Percentiles rank a stretch among this genome's conserved stretches.
Conservation (phyloP, 2,329 filamentous ascomycete genomes). For the Penicillium sp. region DNA sequence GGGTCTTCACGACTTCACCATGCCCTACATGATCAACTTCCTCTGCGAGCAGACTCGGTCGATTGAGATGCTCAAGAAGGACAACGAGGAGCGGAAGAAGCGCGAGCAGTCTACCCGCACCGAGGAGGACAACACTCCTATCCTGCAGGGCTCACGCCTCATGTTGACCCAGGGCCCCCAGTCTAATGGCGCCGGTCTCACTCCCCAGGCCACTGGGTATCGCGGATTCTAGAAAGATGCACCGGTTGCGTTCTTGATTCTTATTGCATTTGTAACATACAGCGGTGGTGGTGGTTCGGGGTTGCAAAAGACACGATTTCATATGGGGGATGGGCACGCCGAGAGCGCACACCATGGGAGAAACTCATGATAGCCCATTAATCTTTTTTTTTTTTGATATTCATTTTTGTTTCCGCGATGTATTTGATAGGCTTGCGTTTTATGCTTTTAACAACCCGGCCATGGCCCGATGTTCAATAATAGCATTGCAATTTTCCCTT, state of each 20-base stretch:
- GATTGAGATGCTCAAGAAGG: constrained; percentile 80
- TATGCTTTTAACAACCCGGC: constrained; percentile 9
- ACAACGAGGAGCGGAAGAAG: constrained; percentile 89
- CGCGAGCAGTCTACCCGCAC: constrained; percentile 72
- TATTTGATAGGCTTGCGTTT: constrained; percentile 24
- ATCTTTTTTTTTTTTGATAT: constrained; percentile 19
- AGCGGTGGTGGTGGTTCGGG: constrained; percentile 31
- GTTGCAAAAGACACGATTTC: constrained; percentile 28
- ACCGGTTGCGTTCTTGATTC: constrained; percentile 17
- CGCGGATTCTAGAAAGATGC: constrained; percentile 49
- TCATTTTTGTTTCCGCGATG: constrained; percentile 20
- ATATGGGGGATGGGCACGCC: constrained; percentile 8
- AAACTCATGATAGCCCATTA: constrained; percentile 22
- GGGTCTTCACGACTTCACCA: constrained; percentile 92
- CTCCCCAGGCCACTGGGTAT: constrained; percentile 82
- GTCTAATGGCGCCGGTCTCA: constrained; percentile 71
- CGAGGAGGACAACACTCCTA: constrained; percentile 90
- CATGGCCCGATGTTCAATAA: constrained; percentile 13
- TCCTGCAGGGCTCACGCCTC: constrained; percentile 80
- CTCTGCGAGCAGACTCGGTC: constrained; percentile 86
- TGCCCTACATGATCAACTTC: constrained; percentile 99
- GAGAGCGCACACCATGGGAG: constrained; percentile 5
- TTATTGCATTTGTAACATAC: constrained; percentile 37
- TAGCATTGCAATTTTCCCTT: constrained; percentile 10
- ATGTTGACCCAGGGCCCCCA: constrained; percentile 97